Conservation (phyloP, 345 rosid species). For the Microthlaspi erraticum region DNA sequence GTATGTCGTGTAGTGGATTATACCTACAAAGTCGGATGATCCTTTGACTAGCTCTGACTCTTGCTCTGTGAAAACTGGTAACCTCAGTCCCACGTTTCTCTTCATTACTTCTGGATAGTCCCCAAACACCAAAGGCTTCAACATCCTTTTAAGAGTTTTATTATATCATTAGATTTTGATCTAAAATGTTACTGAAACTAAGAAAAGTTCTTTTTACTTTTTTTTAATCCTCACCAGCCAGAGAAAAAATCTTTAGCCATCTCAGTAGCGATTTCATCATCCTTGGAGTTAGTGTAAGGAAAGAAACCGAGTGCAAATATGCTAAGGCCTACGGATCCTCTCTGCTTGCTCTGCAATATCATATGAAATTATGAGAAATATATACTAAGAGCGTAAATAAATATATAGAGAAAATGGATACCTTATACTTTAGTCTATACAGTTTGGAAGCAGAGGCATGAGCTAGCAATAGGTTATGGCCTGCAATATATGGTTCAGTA, state of each 20-base stretch:
- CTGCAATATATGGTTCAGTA: constrained; percentile 71
- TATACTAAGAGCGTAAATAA: too few species aligned
- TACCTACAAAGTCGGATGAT: constrained; percentile 66
- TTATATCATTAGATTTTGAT: not conserved
- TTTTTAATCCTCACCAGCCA: constrained; percentile 57
- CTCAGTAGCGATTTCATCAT: constrained; percentile 54
- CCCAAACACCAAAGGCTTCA: constrained; percentile 68
- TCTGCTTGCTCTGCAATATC: constrained; percentile 57
- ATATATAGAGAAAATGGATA: constrained; percentile 13
- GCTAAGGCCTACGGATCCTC: constrained; percentile 57
- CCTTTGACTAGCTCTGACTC: constrained; percentile 70
- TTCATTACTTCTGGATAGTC: constrained; percentile 78
- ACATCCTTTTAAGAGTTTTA: constrained; percentile 45
- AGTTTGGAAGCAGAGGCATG: constrained; percentile 69
- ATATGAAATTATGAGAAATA: not conserved
- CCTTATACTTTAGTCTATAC: constrained; percentile 71
- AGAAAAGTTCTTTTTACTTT: too few species aligned
- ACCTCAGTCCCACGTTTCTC: constrained; percentile 60
- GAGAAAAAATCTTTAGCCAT: constrained; percentile 50
- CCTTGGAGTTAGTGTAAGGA: constrained; percentile 55
- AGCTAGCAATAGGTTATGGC: constrained; percentile 67
- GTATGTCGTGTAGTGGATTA: constrained; percentile 48
- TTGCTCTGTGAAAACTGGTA: constrained; percentile 58
- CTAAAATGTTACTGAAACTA: not conserved
- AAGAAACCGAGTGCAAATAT: constrained; percentile 45